Evolutionary conservation across 2,329 filamentous ascomycete genomes (phyloP), one percentile per base, ranked within the genome.

Genomic region (Endoconidiophora laricicola): DNA sequence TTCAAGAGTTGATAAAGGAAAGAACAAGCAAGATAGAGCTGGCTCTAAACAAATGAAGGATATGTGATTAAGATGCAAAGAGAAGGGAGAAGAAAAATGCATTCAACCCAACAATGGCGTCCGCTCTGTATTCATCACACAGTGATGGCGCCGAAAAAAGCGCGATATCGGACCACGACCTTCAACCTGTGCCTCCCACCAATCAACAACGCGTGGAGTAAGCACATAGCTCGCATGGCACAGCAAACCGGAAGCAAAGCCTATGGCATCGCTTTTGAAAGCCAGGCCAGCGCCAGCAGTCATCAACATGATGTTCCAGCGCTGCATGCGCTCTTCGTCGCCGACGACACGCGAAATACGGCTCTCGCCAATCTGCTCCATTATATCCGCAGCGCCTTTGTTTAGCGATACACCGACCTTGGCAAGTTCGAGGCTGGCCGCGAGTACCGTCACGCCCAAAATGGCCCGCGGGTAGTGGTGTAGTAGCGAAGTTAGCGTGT

Each of bases 221-320:
- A 73, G 42, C 54, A 65, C 62, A 60, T 87, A 83, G 0, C 78
- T 76, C 65, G 74, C 81, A 63, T 90, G 78, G 61, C 86, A 93
- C 3, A 84, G 61, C 70, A 94, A 75, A 0, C 90, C 90, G 0
- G 82, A 85, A 12, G 83, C 54, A 58, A 95, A 94, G 0, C 90
- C 90, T 4, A 94, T 75, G 0, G 81, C 87, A 64, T 94, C 88
- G 60, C 95, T 96, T 62, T 79, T 83, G 59, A 94, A 94, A 0
- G 86, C 86, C 46, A 96, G 64, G 49, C 94, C 73, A 2, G 82
- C 75, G 0, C 84, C 87, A 6, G 86, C 78, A 0, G 90, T 96
- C 54, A 88, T 81, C 52, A 94, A 71, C 87, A 95, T 93, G 0
- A 94, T 81, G 20, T 79, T 84, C 83, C 86, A 94, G 52, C 87